Evolutionary conservation across 2,329 filamentous ascomycete genomes (phyloP), one percentile per base, ranked within the genome.

Genomic region (Stemphylium vesicarium): DNA sequence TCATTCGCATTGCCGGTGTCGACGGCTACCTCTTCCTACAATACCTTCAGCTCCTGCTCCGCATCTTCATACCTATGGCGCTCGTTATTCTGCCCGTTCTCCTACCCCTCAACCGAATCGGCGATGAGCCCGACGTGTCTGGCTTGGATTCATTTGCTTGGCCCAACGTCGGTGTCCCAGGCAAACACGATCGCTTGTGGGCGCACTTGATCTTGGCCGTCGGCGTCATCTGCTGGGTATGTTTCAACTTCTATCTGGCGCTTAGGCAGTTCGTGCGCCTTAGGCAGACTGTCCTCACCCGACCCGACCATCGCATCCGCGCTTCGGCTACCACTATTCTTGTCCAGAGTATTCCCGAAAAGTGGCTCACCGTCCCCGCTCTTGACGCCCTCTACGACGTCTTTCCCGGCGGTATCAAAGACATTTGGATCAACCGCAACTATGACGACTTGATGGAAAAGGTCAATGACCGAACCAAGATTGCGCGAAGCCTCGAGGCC

Each of bases 21-120:
- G 95, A 99, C 73, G 92, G 94, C 69, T 99, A 96, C 78, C 96
- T 98, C 80, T 99, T 99, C 75, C 82, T 99, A 1, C 90, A 96
- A 59, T 99, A 96, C 70, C 84, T 93, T 22, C 87, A 89, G 57
- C 89, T 91, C 69, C 85, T 98, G 4, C 84, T 98, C 38, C 88
- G 96, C 71, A 96, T 99, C 59, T 98, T 99, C 73, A 79, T 96
- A 35, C 92, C 95, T 1, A 86, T 96, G 52, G 87, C 90, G 11
- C 64, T 85, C 22, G 70, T 97, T 45, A 88, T 96, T 24, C 81
- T 97, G 49, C 95, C 95, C 0, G 89, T 97, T 20, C 80, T 99
- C 38, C 79, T 98, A 2, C 93, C 95, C 0, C 75, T 99, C 60
- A 99, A 99, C 71, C 88, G 86, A 50, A 78, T 89, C 3, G 89